Base-by-base conservation (phyloP, 306 rosid species). In the Dalbergia oliveri region DNA sequence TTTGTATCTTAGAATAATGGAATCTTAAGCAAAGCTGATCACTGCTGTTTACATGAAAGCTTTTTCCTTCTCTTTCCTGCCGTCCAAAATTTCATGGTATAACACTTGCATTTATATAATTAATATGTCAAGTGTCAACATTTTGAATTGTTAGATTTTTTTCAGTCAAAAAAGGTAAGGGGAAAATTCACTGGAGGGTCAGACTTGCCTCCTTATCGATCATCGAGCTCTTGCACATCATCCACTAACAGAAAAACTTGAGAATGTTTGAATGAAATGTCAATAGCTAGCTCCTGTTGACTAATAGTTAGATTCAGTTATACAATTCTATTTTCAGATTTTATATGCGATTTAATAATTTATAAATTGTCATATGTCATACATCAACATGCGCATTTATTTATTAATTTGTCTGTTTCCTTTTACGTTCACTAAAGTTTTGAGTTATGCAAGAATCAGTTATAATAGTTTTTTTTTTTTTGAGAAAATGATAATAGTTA, bases 1-100 rank as follows among this genome's bases (percentile, higher is more conserved):
- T 61, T 59, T 77, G 82, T 26, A 51, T 69, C 16, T 82, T 47
- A 21, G 15, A 34, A 74, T 26, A 2, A 26, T 26, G 31, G 31
- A 26, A 26, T 26, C 1, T 26, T 26, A 26, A 26, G 31, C 3
- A 65, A 11, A 1, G 23, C 23, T 21, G 23, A 21, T 21, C 61
- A 34, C 10, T 76, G 70, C n/a, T 47, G 15, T 18, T 65, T 35
- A 3, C 65, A 51, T 14, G 50, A 50, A 49, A 9, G 54, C 62
- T 1, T 62, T 37, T 72, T 15, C 39, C 11, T n/a, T 15, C 21
- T 19, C 61, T 11, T 72, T 35, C 47, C 18, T 9, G 44, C 11
- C 9, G 44, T 45, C 19, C 16, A 9, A 59, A 16, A 44, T 68
- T 75, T 65, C 50, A 26, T 31, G 14, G 1, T 35, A 73, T 57